Evolutionary conservation across 2,329 filamentous ascomycete species (phyloP), one percentile per base, ranked within the genome.

Genomic region (Phialophora expanda): DNA sequence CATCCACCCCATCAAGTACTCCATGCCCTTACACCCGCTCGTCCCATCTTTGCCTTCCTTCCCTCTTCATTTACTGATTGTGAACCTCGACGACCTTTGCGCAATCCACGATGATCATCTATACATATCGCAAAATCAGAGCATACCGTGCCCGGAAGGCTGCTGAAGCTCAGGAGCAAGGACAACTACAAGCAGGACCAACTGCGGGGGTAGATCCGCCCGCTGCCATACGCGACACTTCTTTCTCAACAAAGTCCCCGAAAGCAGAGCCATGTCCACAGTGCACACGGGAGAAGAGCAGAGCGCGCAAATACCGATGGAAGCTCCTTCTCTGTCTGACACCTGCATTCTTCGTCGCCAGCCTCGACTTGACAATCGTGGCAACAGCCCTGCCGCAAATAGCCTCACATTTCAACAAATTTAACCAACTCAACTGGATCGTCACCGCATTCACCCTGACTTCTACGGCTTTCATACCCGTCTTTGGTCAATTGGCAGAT

Each of bases 361-460:
- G 86, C 2, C 79, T 90, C 1, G 88, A 91, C 73, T 79, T 85
- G 1, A 90, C 88, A 0, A 88, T 90, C 48, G 80, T 88, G 11
- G 85, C 86, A 2, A 84, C 84, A 11, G 86, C 86, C 0, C 76
- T 87, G 20, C 84, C 86, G 0, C 86, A 83, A 69, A 90, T 91
- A 56, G 88, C 88, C 2, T 80, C 83, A 0, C 85, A 90, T 72
- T 90, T 90, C 74, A 75, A 72, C 90, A 87, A 87, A 89, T 65
- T 72, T 72, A 71, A 70, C 51, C 68, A 70, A 50, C 66, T 70
- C 24, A 70, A 70, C 20, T 72, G 73, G 67, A 80, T 91, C 72
- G 85, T 90, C 20, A 88, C 88, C 0, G 81, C 87, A 6, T 91
- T 90, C 76, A 90, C 87, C 60, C 79, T 91, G 14, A 87, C 88